Conservation (phyloP, 306 rosid genomes). For the Biancaea sappan region DNA sequence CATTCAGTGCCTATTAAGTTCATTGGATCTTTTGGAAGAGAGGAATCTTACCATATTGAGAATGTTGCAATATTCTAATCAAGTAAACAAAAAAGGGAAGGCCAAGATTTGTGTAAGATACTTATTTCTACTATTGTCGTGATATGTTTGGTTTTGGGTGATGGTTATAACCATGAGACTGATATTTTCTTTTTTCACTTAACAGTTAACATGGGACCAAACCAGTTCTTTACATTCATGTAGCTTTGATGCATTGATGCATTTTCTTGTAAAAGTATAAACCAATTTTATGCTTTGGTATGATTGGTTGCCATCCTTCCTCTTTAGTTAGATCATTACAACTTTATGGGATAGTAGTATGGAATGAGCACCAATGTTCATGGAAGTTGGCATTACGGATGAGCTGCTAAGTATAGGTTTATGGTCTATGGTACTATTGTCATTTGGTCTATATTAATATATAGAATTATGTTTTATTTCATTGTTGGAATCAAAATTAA, state of each 20-base stretch:
- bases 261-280: not conserved
- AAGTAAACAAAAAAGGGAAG: not conserved
- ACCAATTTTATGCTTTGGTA: not conserved
- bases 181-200: not conserved
- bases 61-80: not conserved
- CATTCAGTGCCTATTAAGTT: not conserved
- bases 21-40: conserved; percentile 8
- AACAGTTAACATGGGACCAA: not conserved
- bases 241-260: not conserved
- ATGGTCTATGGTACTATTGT: not conserved
- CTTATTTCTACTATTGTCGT: not conserved
- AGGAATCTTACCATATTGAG: not conserved
- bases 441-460: not conserved
- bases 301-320: not conserved
- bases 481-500: not conserved
- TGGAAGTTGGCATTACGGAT: not conserved
- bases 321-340: not conserved
- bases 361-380: not conserved
- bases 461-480: not conserved
- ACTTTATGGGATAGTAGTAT: not conserved
- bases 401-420: not conserved
- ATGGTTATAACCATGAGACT: not conserved
- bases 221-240: not conserved
- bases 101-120: not conserved
- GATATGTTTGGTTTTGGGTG: not conserved